A percentile compares a stretch with the other conserved stretches of the same genome.
Evolutionary conservation across 768 basidiomycete genomes (phyloP).

Genomic region (Austroboletus eburneus): DNA sequence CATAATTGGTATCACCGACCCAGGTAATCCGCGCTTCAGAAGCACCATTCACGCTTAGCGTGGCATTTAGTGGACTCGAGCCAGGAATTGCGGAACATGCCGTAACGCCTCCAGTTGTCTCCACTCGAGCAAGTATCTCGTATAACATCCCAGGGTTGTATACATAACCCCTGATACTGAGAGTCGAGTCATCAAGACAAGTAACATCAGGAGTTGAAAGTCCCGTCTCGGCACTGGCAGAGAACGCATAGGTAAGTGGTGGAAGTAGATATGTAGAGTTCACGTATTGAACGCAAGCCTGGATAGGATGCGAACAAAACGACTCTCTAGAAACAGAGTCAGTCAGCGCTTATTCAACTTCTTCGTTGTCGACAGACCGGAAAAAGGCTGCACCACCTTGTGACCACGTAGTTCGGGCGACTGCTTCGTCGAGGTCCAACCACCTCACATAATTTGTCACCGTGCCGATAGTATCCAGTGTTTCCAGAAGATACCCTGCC

Average conservation of each 20-base stretch:
- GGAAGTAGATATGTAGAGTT: slow-evolving; percentile 36
- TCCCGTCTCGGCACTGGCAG: slow-evolving; percentile 40
- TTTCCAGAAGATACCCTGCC: slow-evolving; percentile 57
- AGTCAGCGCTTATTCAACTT: background rate
- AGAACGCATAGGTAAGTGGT: slow-evolving; percentile 44
- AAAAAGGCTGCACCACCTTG: slow-evolving; percentile 43
- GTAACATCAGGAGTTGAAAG: slow-evolving; percentile 57
- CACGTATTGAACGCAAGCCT: slow-evolving; percentile 59
- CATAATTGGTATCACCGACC: slow-evolving; percentile 72
- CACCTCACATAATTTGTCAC: slow-evolving; percentile 52
- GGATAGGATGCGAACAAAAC: slow-evolving; percentile 65
- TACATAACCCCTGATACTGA: slow-evolving; percentile 51
- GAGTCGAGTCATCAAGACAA: slow-evolving; percentile 52
- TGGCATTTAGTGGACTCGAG: slow-evolving; percentile 39
- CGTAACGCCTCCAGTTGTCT: slow-evolving; percentile 29
- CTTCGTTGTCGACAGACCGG: slow-evolving; percentile 37
- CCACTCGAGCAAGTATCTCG: slow-evolving; percentile 55
- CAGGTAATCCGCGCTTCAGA: slow-evolving; percentile 63
- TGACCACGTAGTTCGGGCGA: slow-evolving; percentile 58
- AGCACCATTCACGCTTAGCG: slow-evolving; percentile 43
- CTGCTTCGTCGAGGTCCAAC: slow-evolving; percentile 64
- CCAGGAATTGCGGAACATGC: slow-evolving; percentile 31
- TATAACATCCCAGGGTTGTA: slow-evolving; percentile 61
- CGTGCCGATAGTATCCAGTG: slow-evolving; percentile 36
- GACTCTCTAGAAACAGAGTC: slow-evolving; percentile 36